phyloP scores from a whole-genome alignment of 176 grass and related monocot genomes.

The Carex kokanica region DNA sequence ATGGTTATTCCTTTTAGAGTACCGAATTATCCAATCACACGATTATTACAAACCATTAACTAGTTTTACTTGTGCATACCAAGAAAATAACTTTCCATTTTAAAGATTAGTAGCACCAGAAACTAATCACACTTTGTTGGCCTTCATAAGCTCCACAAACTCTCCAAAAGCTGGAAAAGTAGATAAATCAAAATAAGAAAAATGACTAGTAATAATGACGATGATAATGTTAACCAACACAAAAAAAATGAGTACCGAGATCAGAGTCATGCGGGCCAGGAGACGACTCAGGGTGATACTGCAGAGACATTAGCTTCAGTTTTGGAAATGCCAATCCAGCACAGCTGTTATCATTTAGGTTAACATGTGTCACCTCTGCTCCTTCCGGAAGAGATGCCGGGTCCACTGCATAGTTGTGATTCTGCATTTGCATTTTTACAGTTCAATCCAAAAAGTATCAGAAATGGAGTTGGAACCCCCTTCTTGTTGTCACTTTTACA shows the following conservation, averaged over 20 bases:
- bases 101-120: not conserved
- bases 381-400: constrained; percentile 79
- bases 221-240: not conserved
- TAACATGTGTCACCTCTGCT: constrained; percentile 76
- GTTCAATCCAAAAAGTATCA: not conserved
- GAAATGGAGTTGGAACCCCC: too few species aligned
- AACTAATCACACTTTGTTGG: constrained; percentile 45
- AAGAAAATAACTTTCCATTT: too few species aligned
- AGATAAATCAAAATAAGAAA: not conserved
- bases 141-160: constrained; percentile 88
- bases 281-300: constrained; percentile 92
- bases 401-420: constrained; percentile 93
- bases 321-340: constrained; percentile 67
- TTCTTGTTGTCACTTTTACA: too few species aligned
- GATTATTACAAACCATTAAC: not conserved
- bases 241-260: constrained; percentile 47
- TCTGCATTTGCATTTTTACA: constrained; percentile 36
- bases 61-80: not conserved
- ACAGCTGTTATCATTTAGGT: constrained; percentile 89
- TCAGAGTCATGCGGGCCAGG: constrained; percentile 94
- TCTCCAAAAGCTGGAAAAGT: constrained; percentile 64
- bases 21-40: not conserved
- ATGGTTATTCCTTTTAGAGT: not conserved
- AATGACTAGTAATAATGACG: not conserved
- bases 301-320: constrained; percentile 94